These are phyloP conservation scores for Scorias spongiosa DNA, from an alignment of 2,329 filamentous ascomycete genomes.

Conservation along the genomic window DNA sequence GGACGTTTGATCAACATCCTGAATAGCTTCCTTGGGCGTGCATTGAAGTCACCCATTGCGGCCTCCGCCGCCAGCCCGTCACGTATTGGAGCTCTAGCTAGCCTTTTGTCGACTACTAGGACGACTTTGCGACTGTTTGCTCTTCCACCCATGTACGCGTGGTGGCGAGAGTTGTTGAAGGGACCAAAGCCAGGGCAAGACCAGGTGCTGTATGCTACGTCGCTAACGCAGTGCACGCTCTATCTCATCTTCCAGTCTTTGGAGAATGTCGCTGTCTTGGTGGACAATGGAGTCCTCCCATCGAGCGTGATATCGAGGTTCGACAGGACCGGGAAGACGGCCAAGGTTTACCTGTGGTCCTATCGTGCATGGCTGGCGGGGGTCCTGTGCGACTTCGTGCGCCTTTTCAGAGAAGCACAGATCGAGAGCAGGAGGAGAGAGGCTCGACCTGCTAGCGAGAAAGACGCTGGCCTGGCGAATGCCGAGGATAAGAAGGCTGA, in stretches of 20 bases:
- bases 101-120: constrained; percentile 26
- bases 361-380: constrained; percentile 30
- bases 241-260: constrained; percentile 30
- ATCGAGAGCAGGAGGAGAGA: constrained; percentile 21
- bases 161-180: constrained; percentile 25
- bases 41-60: constrained; percentile 8
- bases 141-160: constrained; percentile 29
- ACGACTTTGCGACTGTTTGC: constrained; percentile 30
- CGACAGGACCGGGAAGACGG: constrained; percentile 17
- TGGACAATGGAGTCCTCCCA: constrained; percentile 26
- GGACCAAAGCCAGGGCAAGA: constrained; percentile 28
- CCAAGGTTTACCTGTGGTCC: constrained; percentile 25
- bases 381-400: constrained; percentile 28
- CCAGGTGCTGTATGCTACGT: constrained; percentile 26
- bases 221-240: constrained; percentile 25
- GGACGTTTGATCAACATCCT: constrained; percentile 21
- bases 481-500: constrained; percentile 25
- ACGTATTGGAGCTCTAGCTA: constrained; percentile 21
- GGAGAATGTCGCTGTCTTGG: constrained; percentile 29
- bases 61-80: constrained; percentile 12
- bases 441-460: constrained; percentile 11
- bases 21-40: constrained; percentile 13
- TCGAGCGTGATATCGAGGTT: constrained; percentile 20
- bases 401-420: constrained; percentile 27
- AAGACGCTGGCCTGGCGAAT: constrained; percentile 12